Percentiles rank a stretch among this genome's conserved stretches.
phyloP scores from a whole-genome alignment of 371 early-diverging fungal species.

The Neoconidiobolus thromboides region DNA sequence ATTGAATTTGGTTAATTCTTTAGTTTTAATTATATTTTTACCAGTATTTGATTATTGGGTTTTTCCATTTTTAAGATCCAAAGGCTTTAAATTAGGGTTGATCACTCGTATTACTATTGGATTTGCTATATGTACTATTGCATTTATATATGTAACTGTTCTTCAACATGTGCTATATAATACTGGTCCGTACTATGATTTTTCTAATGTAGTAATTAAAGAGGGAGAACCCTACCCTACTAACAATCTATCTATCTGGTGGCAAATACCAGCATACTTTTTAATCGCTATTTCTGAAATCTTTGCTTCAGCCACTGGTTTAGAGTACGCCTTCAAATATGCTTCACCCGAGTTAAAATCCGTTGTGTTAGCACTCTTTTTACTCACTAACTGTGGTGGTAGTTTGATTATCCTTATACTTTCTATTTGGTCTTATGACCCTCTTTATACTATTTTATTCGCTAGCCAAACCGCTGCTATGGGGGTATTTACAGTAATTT shows the following conservation, averaged over 20 bases:
- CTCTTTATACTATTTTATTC: slow-evolving; percentile 41
- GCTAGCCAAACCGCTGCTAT: slow-evolving; percentile 29
- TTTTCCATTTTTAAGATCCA: slow-evolving; percentile 40
- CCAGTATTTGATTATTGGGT: slow-evolving; percentile 44
- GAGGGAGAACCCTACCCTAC: slow-evolving; percentile 10
- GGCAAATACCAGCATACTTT: slow-evolving; percentile 46
- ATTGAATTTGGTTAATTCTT: slow-evolving; percentile 20
- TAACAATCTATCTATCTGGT: slow-evolving; percentile 36
- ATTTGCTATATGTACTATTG: slow-evolving; percentile 35
- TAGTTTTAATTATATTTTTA: slow-evolving; percentile 42
- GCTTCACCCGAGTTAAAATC: slow-evolving; percentile 57
- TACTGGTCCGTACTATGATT: slow-evolving; percentile 26
- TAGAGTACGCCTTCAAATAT: slow-evolving; percentile 60
- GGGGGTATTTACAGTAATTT: slow-evolving; percentile 16
- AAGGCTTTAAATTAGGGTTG: slow-evolving; percentile 40
- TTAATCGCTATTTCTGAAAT: slow-evolving; percentile 31
- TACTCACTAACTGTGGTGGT: slow-evolving; percentile 46
- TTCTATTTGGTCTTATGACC: slow-evolving; percentile 41
- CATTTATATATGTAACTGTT: slow-evolving; percentile 47
- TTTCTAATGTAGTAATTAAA: slow-evolving; percentile 12
- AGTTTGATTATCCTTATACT: slow-evolving; percentile 40
- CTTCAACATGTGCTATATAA: slow-evolving; percentile 45
- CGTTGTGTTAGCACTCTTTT: slow-evolving; percentile 44
- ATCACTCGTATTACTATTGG: slow-evolving; percentile 48
- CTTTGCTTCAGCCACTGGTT: slow-evolving; percentile 51